A percentile compares a stretch with the other conserved stretches of the same genome.
These are phyloP conservation scores for Tolypocladium endophyticum DNA, from an alignment of 2,329 filamentous ascomycete genomes.

Conservation along the genomic window DNA sequence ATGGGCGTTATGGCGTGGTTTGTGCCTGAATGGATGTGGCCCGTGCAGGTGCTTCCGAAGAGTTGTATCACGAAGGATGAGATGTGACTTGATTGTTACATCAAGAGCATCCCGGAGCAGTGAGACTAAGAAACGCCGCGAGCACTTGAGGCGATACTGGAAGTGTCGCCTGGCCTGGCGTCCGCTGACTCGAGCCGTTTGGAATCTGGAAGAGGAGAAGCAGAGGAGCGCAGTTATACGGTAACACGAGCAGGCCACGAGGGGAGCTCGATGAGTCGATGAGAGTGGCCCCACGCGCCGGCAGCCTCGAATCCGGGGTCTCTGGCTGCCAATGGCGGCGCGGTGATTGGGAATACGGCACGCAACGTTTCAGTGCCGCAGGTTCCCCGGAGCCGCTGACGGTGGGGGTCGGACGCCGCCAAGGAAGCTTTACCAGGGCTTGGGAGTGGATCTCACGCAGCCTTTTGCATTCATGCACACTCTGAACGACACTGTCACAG, in stretches of 20 bases:
- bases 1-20: neutral
- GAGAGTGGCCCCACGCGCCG: neutral
- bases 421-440: neutral
- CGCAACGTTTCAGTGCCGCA: constrained; percentile 18
- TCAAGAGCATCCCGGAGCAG: neutral
- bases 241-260: too few species aligned
- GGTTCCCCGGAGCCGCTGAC: neutral
- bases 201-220: neutral
- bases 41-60: neutral
- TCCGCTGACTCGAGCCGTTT: too few species aligned
- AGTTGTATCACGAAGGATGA: neutral
- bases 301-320: neutral
- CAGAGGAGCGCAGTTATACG: too few species aligned
- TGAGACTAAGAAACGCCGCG: neutral
- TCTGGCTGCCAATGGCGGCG: constrained; percentile 4
- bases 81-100: neutral
- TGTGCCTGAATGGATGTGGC: neutral
- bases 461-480: neutral
- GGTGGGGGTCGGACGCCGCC: neutral
- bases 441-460: neutral
- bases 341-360: constrained; percentile 6
- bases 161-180: neutral
- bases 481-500: neutral
- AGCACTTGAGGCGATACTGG: neutral
- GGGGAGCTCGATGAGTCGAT: too few species aligned